phyloP scores from a whole-genome alignment of 2,329 filamentous ascomycete genomes.

The Aureobasidium subglaciale region DNA sequence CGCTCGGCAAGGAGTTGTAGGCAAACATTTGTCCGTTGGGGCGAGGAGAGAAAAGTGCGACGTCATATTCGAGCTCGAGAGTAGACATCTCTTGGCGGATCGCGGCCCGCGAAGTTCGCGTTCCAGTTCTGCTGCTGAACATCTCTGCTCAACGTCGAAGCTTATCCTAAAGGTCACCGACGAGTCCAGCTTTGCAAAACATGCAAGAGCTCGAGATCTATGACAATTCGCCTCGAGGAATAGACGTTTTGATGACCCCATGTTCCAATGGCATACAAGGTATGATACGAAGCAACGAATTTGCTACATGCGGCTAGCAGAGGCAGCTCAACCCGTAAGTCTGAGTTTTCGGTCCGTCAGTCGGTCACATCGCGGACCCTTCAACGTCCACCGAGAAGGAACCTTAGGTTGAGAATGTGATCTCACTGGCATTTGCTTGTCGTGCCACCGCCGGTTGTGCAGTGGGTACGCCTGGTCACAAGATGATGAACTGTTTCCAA shows the following conservation, averaged over 20 bases:
- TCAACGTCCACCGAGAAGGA: conserved; percentile 14
- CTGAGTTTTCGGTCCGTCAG: conserved; percentile 14
- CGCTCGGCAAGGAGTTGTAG: conserved; percentile 10
- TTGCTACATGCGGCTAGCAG: background rate
- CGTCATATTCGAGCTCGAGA: background rate
- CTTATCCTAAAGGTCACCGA: background rate
- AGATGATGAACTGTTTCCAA: conserved; percentile 6
- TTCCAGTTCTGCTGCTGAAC: background rate
- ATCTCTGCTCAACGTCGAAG: background rate
- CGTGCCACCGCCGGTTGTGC: background rate
- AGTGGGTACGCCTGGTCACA: conserved; percentile 10
- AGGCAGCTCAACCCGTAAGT: conserved; percentile 5
- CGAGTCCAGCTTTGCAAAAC: too few species aligned
- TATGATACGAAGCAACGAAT: background rate
- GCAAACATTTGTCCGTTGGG: conserved; percentile 4
- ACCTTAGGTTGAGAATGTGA: conserved; percentile 14
- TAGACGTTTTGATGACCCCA: too few species aligned
- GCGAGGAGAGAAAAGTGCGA: background rate
- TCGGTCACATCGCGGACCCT: conserved; percentile 15
- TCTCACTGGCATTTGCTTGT: conserved; percentile 12
- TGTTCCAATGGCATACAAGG: background rate
- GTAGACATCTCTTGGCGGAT: conserved; percentile 3
- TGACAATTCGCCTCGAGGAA: too few species aligned
- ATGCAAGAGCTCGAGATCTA: too few species aligned
- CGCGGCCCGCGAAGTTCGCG: background rate